These are phyloP conservation scores for Saccharomycopsis javanensis DNA, from an alignment of 805 yeast genomes.

Conservation along the genomic window DNA sequence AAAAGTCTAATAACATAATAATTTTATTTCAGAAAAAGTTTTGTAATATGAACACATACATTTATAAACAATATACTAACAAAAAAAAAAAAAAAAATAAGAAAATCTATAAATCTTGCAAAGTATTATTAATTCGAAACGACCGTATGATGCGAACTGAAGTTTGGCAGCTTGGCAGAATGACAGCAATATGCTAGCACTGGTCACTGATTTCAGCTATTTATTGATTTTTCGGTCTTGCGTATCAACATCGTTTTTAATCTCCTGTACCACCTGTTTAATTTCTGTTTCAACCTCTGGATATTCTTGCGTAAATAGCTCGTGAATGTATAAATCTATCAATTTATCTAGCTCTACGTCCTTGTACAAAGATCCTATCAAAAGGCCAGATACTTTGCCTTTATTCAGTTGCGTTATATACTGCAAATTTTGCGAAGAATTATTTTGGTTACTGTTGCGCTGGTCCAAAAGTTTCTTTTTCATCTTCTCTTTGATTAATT, in stretches of 20 bases:
- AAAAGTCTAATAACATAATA: too few relatives aligned
- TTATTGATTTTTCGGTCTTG: background rate
- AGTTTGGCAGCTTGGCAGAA: too few relatives aligned
- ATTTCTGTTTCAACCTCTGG: background rate
- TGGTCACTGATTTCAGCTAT: too few relatives aligned
- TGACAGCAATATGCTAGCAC: background rate
- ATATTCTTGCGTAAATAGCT: background rate
- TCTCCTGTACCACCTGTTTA: background rate
- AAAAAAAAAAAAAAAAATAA: too few relatives aligned
- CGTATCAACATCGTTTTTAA: background rate
- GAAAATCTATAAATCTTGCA: background rate
- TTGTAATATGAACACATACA: too few relatives aligned
- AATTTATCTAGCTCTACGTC: constrained; percentile 9
- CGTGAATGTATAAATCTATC: constrained; percentile 11
- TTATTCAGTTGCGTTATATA: constrained; percentile 7
- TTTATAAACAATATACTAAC: background rate
- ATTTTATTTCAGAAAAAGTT: too few relatives aligned
- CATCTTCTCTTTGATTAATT: background rate
- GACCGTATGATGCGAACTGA: too few relatives aligned
- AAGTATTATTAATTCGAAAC: too few relatives aligned
- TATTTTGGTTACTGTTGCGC: background rate
- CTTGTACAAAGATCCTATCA: constrained; percentile 16
- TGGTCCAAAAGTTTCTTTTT: background rate
- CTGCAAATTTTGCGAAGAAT: background rate
- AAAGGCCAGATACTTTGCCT: constrained; percentile 16